Evolutionary conservation across 768 basidiomycete species (phyloP), one percentile per base, ranked within the genome.

Genomic region (Boletus rufocinnamomeus): DNA sequence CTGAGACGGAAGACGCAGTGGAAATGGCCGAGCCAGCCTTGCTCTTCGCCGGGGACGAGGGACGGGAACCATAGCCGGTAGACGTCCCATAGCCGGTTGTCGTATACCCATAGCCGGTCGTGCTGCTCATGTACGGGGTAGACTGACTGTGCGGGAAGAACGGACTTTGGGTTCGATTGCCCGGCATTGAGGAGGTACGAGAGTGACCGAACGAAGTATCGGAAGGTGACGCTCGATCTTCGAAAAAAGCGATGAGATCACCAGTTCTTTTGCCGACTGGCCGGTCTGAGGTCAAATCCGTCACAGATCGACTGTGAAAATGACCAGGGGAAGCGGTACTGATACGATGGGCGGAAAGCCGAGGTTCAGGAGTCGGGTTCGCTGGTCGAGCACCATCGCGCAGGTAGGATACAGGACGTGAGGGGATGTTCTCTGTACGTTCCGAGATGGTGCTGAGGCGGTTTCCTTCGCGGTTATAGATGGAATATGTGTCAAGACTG

Each of bases 361-460:
- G 77, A 46, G 76, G 71, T 23, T 84, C 83, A 23, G 78, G 76
- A 41, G 79, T 75, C 34, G 75, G 74, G 62, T 74, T 80, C 11
- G 68, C 64, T 34, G 73, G 77, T 54, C 69, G 69, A 34, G 60
- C 58, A 44, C 48, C 59, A 37, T 65, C 69, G 17, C 70, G 68
- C 40, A 84, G 80, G 55, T 74, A 68, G 4, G 82, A 82, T 6
- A 71, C 66, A 0, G 89, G 89, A 30, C 89, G 84, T 1, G 88
- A 81, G 0, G 75, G 73, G 2, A 78, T 75, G 34, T 88, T 84
- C 72, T 93, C 91, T 1, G 88, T 91, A 47, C 80, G 82, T 69
- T 93, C 91, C 4, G 89, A 83, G 58, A 93, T 93, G 3, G 82
- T 87, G 67, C 91, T 93, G 21, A 93, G 77, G 35, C 79, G 69